Conservation (phyloP, 2,329 filamentous ascomycete species). For the Ascochyta fabae region DNA sequence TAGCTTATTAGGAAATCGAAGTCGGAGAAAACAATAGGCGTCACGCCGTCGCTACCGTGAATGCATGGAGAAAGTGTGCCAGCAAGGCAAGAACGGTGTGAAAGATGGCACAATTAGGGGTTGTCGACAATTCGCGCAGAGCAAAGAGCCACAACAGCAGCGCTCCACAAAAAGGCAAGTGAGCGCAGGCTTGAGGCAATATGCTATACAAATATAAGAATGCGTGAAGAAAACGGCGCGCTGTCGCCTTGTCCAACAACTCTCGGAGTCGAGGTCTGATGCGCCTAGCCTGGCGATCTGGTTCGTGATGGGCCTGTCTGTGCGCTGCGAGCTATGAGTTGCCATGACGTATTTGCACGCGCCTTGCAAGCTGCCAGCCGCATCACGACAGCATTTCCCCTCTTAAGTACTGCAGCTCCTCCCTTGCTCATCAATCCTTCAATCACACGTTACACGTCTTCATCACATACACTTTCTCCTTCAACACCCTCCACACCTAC, state of each 20-base stretch:
- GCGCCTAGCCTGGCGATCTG: constrained; percentile 16
- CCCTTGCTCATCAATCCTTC: constrained; percentile 8
- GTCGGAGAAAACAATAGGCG: constrained; percentile 22
- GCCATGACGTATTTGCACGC: constrained; percentile 13
- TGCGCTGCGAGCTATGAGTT: constrained; percentile 3
- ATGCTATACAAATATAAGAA: constrained; percentile 6
- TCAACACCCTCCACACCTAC: constrained; percentile 6
- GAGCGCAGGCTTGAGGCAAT: background rate
- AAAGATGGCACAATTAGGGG: constrained; percentile 28
- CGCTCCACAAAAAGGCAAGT: background rate
- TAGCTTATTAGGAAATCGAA: background rate
- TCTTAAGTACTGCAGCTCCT: constrained; percentile 31
- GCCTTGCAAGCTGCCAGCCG: constrained; percentile 14
- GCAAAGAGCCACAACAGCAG: constrained; percentile 4
- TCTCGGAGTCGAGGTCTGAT: constrained; percentile 1
- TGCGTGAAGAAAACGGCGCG: background rate
- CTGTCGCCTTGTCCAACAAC: background rate
- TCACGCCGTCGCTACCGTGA: constrained; percentile 35
- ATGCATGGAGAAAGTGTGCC: constrained; percentile 35
- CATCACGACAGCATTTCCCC: constrained; percentile 26
- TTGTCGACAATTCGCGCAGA: constrained; percentile 13
- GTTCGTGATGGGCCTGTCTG: constrained; percentile 14
- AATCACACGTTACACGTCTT: constrained; percentile 13
- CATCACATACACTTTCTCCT: constrained; percentile 8
- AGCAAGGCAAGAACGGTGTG: constrained; percentile 28